These are phyloP conservation scores for Infundibulicybe gibba DNA, from an alignment of 768 basidiomycete genomes.

Conservation along the genomic window DNA sequence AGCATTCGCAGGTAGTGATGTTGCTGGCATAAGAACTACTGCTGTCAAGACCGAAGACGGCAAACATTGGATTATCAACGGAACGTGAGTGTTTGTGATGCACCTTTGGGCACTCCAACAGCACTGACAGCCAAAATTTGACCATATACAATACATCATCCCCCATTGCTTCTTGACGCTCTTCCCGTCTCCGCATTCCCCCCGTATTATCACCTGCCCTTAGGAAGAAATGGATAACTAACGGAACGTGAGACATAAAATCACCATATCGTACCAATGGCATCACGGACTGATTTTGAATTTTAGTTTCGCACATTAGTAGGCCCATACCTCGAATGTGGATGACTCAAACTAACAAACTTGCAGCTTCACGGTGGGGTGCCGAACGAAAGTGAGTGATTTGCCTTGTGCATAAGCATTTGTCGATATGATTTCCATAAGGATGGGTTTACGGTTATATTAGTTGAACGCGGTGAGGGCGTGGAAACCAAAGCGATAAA, in stretches of 20 bases:
- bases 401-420: not conserved
- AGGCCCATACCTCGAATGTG: constrained; percentile 10
- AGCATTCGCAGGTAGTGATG: constrained; percentile 85
- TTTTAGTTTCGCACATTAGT: constrained; percentile 40
- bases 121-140: not conserved
- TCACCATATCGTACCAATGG: not conserved
- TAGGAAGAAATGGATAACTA: constrained; percentile 85
- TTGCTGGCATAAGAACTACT: constrained; percentile 66
- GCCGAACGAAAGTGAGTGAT: constrained; percentile 46
- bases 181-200: constrained; percentile 3
- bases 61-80: constrained; percentile 78
- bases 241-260: constrained; percentile 47
- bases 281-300: not conserved
- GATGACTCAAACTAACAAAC: not conserved
- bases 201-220: constrained; percentile 20
- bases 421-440: constrained; percentile 9
- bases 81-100: constrained; percentile 27
- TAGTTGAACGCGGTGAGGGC: constrained; percentile 79
- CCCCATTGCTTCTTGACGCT: constrained; percentile 4
- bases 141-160: constrained; percentile 3
- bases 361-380: constrained; percentile 61
- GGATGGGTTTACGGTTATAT: constrained; percentile 78
- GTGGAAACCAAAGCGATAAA: constrained; percentile 85
- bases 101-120: too few species aligned
- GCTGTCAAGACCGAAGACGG: constrained; percentile 80